A percentile compares a stretch with the other conserved stretches of the same genome.
These are phyloP conservation scores for Paxillus ammoniavirescens DNA, from an alignment of 768 basidiomycete genomes.

Conservation along the genomic window DNA sequence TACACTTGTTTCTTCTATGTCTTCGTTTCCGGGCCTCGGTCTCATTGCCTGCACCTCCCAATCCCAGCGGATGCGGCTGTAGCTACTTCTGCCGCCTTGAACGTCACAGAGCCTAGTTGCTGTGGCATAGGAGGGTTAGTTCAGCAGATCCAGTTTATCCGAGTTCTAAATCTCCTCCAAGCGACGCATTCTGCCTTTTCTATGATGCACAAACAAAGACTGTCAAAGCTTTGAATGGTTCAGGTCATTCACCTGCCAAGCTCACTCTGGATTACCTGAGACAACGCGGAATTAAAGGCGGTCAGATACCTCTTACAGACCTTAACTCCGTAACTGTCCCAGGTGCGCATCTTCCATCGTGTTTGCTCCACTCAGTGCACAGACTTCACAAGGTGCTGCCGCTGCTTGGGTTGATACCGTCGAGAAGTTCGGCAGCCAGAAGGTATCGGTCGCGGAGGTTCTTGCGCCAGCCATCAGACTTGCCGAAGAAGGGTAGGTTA, in stretches of 20 bases:
- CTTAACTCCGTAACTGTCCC: slow-evolving; percentile 92
- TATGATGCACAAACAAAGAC: slow-evolving; percentile 80
- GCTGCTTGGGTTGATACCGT: slow-evolving; percentile 95
- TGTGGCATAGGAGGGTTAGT: slow-evolving; percentile 91
- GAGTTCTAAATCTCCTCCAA: slow-evolving; percentile 28
- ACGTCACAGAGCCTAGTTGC: slow-evolving; percentile 84
- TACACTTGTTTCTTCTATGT: slow-evolving; percentile 31
- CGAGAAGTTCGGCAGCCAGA: slow-evolving; percentile 75
- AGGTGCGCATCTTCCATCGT: slow-evolving; percentile 36
- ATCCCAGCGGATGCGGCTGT: slow-evolving; percentile 86
- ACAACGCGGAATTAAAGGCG: slow-evolving; percentile 63
- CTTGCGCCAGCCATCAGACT: slow-evolving; percentile 87
- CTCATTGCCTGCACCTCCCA: not conserved
- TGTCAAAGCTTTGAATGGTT: slow-evolving; percentile 90
- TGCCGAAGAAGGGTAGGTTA: slow-evolving; percentile 83
- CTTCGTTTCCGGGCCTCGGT: not conserved
- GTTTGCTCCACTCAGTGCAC: slow-evolving; percentile 2
- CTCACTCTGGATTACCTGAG: slow-evolving; percentile 73
- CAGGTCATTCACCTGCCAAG: slow-evolving; percentile 81
- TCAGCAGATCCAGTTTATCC: not conserved
- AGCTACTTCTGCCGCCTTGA: slow-evolving; percentile 88
- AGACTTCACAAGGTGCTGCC: slow-evolving; percentile 65
- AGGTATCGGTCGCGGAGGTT: slow-evolving; percentile 60
- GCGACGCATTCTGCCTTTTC: slow-evolving; percentile 91
- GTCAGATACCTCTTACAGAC: slow-evolving; percentile 72